Evolutionary conservation across 345 rosid genomes (phyloP).

Genomic region (Eucalyptus rudis): DNA sequence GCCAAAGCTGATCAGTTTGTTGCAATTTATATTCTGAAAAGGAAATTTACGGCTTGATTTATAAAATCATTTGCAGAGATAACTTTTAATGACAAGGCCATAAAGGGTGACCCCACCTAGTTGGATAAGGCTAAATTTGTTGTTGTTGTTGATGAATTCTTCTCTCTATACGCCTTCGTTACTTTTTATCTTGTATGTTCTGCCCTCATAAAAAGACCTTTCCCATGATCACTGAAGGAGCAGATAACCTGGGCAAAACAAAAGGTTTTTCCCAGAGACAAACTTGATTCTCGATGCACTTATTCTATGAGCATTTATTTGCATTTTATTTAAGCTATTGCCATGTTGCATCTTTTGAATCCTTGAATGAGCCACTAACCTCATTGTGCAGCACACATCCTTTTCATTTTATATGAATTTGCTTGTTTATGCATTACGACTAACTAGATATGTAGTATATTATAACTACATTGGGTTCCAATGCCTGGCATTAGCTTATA

Average conservation of each 20-base stretch:
- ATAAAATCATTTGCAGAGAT: not conserved
- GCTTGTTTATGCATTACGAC: not conserved
- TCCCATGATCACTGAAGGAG: not conserved
- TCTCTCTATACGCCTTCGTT: not conserved
- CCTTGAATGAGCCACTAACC: not conserved
- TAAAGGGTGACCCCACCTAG: not conserved
- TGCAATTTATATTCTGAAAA: not conserved
- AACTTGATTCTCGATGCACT: not conserved
- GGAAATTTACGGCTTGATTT: not conserved
- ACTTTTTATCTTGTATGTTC: not conserved
- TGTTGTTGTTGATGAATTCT: not conserved
- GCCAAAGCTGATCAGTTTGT: not conserved
- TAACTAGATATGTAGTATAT: not conserved
- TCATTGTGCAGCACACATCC: not conserved
- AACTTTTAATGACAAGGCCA: not conserved
- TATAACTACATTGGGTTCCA: not conserved
- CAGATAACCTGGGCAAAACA: not conserved
- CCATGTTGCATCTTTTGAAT: not conserved
- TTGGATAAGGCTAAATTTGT: not conserved
- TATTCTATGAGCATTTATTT: not conserved
- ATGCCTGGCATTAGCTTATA: not conserved
- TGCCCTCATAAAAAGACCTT: not conserved
- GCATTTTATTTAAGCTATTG: not conserved
- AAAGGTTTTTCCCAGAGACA: not conserved
- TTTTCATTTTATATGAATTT: not conserved